Base-by-base conservation (phyloP, 345 rosid species). In the Carallia pectinifolia region DNA sequence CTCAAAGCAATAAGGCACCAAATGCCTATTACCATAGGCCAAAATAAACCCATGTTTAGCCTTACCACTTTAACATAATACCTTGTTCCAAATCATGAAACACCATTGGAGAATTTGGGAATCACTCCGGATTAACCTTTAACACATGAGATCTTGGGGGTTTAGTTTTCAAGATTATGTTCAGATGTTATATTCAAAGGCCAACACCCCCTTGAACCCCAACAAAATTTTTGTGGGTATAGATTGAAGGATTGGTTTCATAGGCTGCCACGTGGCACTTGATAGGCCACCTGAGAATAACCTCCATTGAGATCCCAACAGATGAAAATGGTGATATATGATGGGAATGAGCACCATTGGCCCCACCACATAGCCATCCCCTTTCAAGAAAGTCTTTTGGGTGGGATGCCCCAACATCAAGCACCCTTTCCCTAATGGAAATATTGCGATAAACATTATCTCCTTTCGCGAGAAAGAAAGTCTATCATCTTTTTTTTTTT, bases 331-430 rank as follows among this genome's bases (percentile, higher is more conserved):
- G 4, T 36, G 55, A 31, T 12, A 60, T 17, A 34, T 19, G 48
- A 8, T 5, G 62, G 63, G 58, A 68, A 34, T 59, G 60, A 63
- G 67, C 64, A 69, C 69, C 65, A 64, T 27, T 16, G 16, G 36
- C 62, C 17, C 40, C 61, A 66, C 82, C 82, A 50, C 80, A 62
- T 69, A 37, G 76, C 69, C 71, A 61, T 36, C 34, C 29, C 66
- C 31, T 31, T 53, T 38, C 13, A 6, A 18, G 2, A 4, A 40
- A 18, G 63, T 36, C 59, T 39, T 61, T 53, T 74, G 71, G 67
- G 78, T 72, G 70, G 68, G 85, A 80, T 77, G 77, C 81, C 73
- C 54, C 77, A 33, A 61, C 66, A 47, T 66, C 79, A 71, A 13
- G 50, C 50, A 62, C 50, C 75, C 66, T 78, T 68, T 68, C 76